A percentile compares a stretch with the other conserved stretches of the same genome.
Evolutionary conservation across 495 filamentous ascomycete genomes (phyloP).

Genomic region (Sabuloglossum arenarium): DNA sequence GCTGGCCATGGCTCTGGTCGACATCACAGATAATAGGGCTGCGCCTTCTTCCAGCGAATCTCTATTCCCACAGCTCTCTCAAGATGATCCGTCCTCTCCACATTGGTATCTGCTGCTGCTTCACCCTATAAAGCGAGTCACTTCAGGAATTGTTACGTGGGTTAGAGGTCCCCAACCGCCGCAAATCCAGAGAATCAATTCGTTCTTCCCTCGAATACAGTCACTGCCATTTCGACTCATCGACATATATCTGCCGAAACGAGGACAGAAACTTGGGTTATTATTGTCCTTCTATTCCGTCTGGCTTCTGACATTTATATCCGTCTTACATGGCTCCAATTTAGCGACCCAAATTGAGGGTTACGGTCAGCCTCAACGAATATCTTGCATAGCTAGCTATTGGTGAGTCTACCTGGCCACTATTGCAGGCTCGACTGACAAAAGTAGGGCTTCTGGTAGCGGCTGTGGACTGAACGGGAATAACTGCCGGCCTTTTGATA

Average conservation of each 20-base stretch:
- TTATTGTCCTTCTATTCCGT: conserved; percentile 38
- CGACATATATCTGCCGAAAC: conserved; percentile 40
- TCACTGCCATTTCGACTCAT: conserved; percentile 43
- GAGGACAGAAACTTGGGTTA: conserved; percentile 33
- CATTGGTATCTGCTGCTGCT: background rate
- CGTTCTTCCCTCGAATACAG: conserved; percentile 48
- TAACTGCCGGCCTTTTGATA: conserved; percentile 60
- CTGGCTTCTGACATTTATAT: conserved; percentile 54
- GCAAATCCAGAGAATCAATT: conserved; percentile 39
- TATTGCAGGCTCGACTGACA: conserved; percentile 3
- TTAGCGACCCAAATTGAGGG: conserved; percentile 43
- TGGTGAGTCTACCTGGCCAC: conserved; percentile 23
- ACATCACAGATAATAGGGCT: background rate
- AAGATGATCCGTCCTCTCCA: background rate
- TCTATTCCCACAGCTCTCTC: background rate
- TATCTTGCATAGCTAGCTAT: conserved; percentile 42
- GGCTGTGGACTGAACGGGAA: conserved; percentile 62
- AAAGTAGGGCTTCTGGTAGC: conserved; percentile 42
- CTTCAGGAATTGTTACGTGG: conserved; percentile 31
- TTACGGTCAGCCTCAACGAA: conserved; percentile 40
- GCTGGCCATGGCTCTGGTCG: background rate
- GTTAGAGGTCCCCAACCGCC: conserved; percentile 49
- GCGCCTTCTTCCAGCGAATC: background rate
- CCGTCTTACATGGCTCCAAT: conserved; percentile 42
- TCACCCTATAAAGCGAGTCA: background rate